Evolutionary conservation across 1,284 basidiomycete species (phyloP).

Genomic region (Farysia itapuensis): DNA sequence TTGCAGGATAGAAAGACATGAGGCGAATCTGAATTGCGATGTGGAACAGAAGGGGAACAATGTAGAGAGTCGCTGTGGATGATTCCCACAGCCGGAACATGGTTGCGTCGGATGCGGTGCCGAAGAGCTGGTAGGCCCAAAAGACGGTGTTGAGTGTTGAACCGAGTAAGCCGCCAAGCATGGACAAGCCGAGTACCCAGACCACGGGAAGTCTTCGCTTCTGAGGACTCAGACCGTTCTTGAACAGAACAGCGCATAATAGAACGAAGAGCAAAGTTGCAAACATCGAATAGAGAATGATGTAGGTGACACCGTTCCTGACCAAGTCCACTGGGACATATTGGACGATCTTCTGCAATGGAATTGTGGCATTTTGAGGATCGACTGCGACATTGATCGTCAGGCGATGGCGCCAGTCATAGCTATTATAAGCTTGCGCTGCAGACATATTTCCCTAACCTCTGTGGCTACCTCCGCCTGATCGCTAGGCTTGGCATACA

Average conservation of each 20-base stretch:
- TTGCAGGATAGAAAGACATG: conserved; percentile 37
- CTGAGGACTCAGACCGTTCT: conserved; percentile 31
- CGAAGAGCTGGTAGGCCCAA: conserved; percentile 39
- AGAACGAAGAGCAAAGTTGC: conserved; percentile 41
- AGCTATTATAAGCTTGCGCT: too few relatives aligned
- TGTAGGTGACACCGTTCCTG: conserved; percentile 37
- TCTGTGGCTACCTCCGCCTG: too few relatives aligned
- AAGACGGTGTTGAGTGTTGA: conserved; percentile 42
- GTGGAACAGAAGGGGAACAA: conserved; percentile 38
- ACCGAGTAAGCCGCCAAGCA: conserved; percentile 38
- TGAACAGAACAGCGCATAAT: conserved; percentile 36
- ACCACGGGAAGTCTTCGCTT: conserved; percentile 30
- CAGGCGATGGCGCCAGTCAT: too few relatives aligned
- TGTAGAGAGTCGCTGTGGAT: conserved; percentile 34
- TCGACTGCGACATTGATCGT: too few relatives aligned
- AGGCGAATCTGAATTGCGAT: conserved; percentile 36
- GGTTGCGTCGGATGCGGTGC: conserved; percentile 12
- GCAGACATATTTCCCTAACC: too few relatives aligned
- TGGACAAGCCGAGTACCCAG: conserved; percentile 33
- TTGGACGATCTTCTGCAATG: too few relatives aligned
- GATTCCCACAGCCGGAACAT: conserved; percentile 37
- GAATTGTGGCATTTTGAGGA: too few relatives aligned
- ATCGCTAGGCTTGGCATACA: too few relatives aligned
- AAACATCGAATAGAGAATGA: conserved; percentile 46
- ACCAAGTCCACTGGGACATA: conserved; percentile 33